A percentile compares a stretch with the other conserved stretches of the same genome.
Conservation (phyloP, 306 rosid genomes). For the Albizia julibrissin region DNA sequence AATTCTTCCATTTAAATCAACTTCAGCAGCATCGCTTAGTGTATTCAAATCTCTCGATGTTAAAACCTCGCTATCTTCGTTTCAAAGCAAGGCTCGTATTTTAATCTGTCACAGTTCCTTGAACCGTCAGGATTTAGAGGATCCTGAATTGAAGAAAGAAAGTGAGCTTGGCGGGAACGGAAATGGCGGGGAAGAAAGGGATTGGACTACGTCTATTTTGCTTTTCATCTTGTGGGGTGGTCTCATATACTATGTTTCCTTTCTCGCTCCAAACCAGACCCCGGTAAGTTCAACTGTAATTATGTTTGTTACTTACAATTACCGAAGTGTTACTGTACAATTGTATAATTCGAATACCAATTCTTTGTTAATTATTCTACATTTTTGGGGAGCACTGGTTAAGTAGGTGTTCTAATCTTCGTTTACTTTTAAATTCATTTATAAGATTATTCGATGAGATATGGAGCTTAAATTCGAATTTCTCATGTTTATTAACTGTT, state of each 20-base stretch:
- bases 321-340: not conserved
- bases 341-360: not conserved
- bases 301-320: not conserved
- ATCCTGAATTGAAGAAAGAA: slow-evolving; percentile 41
- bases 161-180: slow-evolving; percentile 35
- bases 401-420: not conserved
- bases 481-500: not conserved
- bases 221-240: slow-evolving; percentile 74
- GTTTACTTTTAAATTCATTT: not conserved
- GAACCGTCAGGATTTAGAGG: slow-evolving; percentile 42
- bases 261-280: slow-evolving; percentile 83
- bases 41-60: slow-evolving; percentile 20
- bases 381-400: not conserved
- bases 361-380: not conserved
- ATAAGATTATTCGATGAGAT: not conserved
- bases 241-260: slow-evolving; percentile 68
- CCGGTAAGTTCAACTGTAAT: slow-evolving; percentile 53
- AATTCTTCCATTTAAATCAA: slow-evolving; percentile 4
- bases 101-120: slow-evolving; percentile 44
- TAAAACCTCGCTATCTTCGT: slow-evolving; percentile 23
- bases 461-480: not conserved
- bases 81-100: slow-evolving; percentile 30
- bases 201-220: slow-evolving; percentile 87
- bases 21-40: not conserved
- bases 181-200: slow-evolving; percentile 51